A percentile compares a stretch with the other conserved stretches of the same genome.
Conservation (phyloP, 1,139 yeast genomes). For the Candida pseudoviswanathii region DNA sequence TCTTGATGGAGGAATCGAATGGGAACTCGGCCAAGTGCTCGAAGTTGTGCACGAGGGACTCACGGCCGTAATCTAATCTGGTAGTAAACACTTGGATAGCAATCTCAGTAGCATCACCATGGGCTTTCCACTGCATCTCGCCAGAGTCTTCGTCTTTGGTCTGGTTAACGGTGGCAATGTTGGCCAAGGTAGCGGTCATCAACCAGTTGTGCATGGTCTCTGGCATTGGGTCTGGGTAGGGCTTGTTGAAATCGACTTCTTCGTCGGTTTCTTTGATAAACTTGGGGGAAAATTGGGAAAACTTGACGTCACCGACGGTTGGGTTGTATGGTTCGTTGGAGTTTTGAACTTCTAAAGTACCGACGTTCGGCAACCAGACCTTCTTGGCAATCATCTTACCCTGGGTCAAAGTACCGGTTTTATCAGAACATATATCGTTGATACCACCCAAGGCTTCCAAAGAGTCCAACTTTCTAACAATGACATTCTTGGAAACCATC, state of each 20-base stretch:
- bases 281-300: slow-evolving; percentile 43
- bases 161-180: slow-evolving; percentile 57
- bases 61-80: slow-evolving; percentile 55
- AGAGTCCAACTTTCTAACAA: slow-evolving; percentile 77
- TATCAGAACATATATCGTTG: slow-evolving; percentile 65
- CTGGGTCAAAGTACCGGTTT: slow-evolving; percentile 68
- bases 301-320: slow-evolving; percentile 57
- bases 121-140: slow-evolving; percentile 61
- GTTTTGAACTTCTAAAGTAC: slow-evolving; percentile 61
- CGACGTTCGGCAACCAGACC: slow-evolving; percentile 75
- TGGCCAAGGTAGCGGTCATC: slow-evolving; percentile 67
- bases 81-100: slow-evolving; percentile 78
- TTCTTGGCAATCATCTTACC: slow-evolving; percentile 77
- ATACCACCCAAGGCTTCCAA: slow-evolving; percentile 81
- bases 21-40: slow-evolving; percentile 68
- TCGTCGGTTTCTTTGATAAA: slow-evolving; percentile 38
- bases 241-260: slow-evolving; percentile 33
- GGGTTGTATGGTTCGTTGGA: slow-evolving; percentile 78
- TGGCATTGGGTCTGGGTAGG: slow-evolving; percentile 23
- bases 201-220: slow-evolving; percentile 50
- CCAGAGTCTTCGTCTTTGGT: slow-evolving; percentile 37
- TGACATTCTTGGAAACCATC: slow-evolving; percentile 71
- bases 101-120: slow-evolving; percentile 85
- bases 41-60: slow-evolving; percentile 31
- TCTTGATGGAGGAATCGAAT: slow-evolving; percentile 75